Evolutionary conservation across 208 protist species (phyloP).

Genomic region (Phytomonas sp.): DNA sequence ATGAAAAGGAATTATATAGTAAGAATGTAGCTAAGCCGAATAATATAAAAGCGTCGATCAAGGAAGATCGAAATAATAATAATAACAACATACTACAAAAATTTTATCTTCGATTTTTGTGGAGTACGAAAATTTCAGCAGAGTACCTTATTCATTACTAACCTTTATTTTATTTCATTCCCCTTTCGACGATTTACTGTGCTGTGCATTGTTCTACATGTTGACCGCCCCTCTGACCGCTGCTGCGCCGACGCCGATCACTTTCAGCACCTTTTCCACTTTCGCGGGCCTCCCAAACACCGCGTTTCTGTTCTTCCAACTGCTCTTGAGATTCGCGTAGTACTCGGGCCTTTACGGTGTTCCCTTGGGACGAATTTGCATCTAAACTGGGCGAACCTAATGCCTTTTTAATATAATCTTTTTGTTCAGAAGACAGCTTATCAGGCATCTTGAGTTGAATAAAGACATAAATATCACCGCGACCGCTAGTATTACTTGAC

Average conservation of each 20-base stretch:
- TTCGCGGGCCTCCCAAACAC: constrained; percentile 54
- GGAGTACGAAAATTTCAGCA: neutral
- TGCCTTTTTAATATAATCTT: constrained; percentile 49
- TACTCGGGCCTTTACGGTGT: constrained; percentile 66
- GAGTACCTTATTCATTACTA: neutral
- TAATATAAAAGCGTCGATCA: neutral
- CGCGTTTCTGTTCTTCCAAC: constrained; percentile 68
- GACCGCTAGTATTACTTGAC: constrained; percentile 51
- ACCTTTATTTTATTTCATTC: neutral
- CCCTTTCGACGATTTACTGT: neutral
- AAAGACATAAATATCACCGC: constrained; percentile 83
- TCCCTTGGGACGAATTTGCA: constrained; percentile 27
- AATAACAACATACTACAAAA: neutral
- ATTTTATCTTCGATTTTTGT: neutral
- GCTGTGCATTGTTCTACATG: constrained; percentile 1
- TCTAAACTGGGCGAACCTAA: constrained; percentile 47
- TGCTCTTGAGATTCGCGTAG: constrained; percentile 68
- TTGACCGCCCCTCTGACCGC: neutral
- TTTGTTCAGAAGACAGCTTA: constrained; percentile 59
- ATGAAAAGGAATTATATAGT: neutral
- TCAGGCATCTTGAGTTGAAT: constrained; percentile 70
- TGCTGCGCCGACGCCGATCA: constrained; percentile 17
- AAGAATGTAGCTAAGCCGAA: neutral
- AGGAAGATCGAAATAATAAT: neutral
- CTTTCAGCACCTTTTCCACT: constrained; percentile 20